Percentiles rank a stretch among this genome's conserved stretches.
These are phyloP conservation scores for Elymus sibiricus DNA, from an alignment of 176 grass and related monocot genomes.

Conservation along the genomic window DNA sequence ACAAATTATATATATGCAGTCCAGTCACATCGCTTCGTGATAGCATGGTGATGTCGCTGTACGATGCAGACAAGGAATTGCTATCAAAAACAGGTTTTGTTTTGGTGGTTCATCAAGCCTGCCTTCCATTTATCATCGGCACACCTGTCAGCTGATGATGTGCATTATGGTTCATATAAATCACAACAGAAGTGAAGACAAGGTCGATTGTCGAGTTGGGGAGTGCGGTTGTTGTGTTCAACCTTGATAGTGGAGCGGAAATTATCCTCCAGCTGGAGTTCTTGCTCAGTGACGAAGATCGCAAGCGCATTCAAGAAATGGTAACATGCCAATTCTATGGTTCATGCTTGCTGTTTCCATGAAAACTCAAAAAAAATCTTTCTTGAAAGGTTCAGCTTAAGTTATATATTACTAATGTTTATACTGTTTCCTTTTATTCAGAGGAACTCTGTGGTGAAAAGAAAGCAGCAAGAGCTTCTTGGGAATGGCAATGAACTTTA, in stretches of 20 bases:
- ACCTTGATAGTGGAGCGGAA: conserved; percentile 23
- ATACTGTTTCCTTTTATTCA: conserved; percentile 18
- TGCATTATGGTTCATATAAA: neutral
- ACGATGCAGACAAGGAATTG: conserved; percentile 24
- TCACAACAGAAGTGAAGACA: conserved; percentile 30
- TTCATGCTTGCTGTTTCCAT: neutral
- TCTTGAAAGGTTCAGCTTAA: neutral
- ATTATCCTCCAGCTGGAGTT: conserved; percentile 36
- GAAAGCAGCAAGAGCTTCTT: conserved; percentile 30
- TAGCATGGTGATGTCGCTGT: conserved; percentile 37
- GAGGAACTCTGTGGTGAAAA: conserved; percentile 39
- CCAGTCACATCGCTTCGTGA: conserved; percentile 47
- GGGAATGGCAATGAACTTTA: conserved; percentile 15
- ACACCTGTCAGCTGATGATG: neutral
- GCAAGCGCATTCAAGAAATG: conserved; percentile 47
- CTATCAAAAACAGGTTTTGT: conserved; percentile 42
- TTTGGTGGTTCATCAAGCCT: neutral
- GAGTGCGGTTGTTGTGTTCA: conserved; percentile 27
- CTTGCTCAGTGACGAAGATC: conserved; percentile 46
- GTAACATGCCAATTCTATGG: neutral
- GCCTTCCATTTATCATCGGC: neutral
- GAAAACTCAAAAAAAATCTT: neutral
- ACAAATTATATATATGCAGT: conserved; percentile 16
- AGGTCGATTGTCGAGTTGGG: conserved; percentile 40
- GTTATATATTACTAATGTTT: neutral